Base-by-base conservation (phyloP, 169 alveolate genomes). In the Plasmodium malariae region DNA sequence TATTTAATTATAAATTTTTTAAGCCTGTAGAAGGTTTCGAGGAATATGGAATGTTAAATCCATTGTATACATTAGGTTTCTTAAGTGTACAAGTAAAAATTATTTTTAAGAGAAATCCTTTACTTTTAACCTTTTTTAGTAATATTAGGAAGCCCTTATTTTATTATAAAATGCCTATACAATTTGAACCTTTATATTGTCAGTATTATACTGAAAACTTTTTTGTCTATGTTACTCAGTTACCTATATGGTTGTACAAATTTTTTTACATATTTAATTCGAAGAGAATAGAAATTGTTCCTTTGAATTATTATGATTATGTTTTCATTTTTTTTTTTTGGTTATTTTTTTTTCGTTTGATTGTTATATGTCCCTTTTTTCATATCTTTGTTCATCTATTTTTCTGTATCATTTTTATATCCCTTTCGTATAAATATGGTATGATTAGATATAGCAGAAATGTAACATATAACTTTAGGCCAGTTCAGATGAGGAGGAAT, bases 11-110 rank as follows among this genome's bases (percentile, higher is more conserved):
- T 34, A 94, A 94, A 78, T 94, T 87, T 55, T 72, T 94, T 59
- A 74, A 93, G 12, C 96, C 96, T 19, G 67, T 88, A 5, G 91
- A 88, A 63, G 96, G 96, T 12, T 92, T 88, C 73, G 95, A 93
- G 51, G 89, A 74, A 69, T 94, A 89, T 72, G 96, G 96, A 3
- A 94, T 94, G 96, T 68, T 76, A 48, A 72, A 86, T 63, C 96
- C 96, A 17, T 65, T 83, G 36, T 88, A 89, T 32, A 69, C 94
- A 12, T 88, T 89, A 7, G 96, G 96, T n/a, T 94, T 86, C 76
- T 74, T 94, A 32, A 70, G 72, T 65, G 78, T 94, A 5, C 32
- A 92, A 55, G 88, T 94, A 4, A 87, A 89, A 68, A 68, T 94
- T n/a, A 43, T 86, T 40, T 87, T 89, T 74, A 70, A 86, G 12